Percentiles rank a stretch among this genome's conserved stretches.
Evolutionary conservation across 2,329 filamentous ascomycete species (phyloP).

Genomic region (Cladophialophora psammophila): DNA sequence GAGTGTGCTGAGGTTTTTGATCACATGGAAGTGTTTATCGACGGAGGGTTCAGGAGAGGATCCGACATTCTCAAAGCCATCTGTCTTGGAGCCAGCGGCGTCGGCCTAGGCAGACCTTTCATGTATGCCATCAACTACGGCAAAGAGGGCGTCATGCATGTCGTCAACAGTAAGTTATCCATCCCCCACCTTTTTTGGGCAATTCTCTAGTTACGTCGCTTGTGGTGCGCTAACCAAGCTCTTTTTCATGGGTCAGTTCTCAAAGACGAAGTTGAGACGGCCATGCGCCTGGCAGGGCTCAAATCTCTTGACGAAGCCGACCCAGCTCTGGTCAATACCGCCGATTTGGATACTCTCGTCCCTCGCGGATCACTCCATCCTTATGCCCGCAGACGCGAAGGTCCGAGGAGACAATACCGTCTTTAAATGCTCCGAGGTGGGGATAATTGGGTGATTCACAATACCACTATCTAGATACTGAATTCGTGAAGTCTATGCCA

Average conservation of each 20-base stretch:
- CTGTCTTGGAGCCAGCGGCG: conserved; percentile 61
- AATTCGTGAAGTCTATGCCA: not conserved
- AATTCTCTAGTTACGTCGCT: conserved; percentile 45
- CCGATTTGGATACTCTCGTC: conserved; percentile 55
- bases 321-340: conserved; percentile 66
- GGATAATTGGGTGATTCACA: too few species aligned
- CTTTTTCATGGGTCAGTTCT: conserved; percentile 55
- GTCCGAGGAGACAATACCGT: conserved; percentile 13
- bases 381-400: conserved; percentile 46
- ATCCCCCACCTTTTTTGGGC: conserved; percentile 41
- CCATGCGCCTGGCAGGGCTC: conserved; percentile 71
- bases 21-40: conserved; percentile 60
- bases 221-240: conserved; percentile 52
- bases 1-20: conserved; percentile 51
- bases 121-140: conserved; percentile 62
- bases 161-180: conserved; percentile 53
- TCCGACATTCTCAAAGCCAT: conserved; percentile 64
- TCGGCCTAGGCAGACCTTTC: conserved; percentile 62
- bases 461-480: too few species aligned
- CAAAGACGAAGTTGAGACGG: conserved; percentile 70
- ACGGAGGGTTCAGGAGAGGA: conserved; percentile 62
- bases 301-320: conserved; percentile 67
- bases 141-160: conserved; percentile 61
- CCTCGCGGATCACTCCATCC: conserved; percentile 51
- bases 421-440: conserved; percentile 9